Base-by-base conservation (phyloP, 352 stramenopile genomes). In the Pythium biforme region DNA sequence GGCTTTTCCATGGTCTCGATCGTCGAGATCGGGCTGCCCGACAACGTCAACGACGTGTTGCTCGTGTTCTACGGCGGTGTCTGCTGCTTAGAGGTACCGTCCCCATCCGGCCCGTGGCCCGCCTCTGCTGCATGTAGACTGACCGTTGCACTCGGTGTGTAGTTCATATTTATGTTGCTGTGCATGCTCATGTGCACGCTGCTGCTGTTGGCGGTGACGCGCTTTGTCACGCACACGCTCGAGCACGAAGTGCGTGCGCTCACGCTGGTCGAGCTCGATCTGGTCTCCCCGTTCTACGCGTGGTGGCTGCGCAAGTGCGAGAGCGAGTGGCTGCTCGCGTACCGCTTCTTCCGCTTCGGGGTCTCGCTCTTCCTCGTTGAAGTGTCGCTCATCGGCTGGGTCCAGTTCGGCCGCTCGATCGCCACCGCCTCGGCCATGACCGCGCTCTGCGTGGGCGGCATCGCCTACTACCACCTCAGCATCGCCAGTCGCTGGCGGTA, bases 141-240 rank as follows among this genome's bases (percentile, higher is more conserved):
- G 14, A 43, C 17, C 11, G 37, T 43, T n/a, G n/a, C n/a, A n/a
- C 1, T 29, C 19, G 49, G 17, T 37, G 9, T 49, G 8, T 53
- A 92, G 73, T 92, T 93, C 58, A 77, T 90, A 26, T 89, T 69
- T 47, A 91, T 92, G 84, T 59, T 93, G 40, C 47, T 91, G 23
- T 85, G 77, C 58, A 86, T 80, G 45, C 69, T 94, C 55, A 88
- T 71, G 33, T 92, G 78, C 59, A 90, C 73, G 41, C 53, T 92
- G 48, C 64, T 94, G 51, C 66, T 94, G 45, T 58, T 94, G 26
- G 84, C 84, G 14, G 68, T 94, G 25, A 94, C 84, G 58, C 72
- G 84, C 8, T 94, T 79, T 59, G 81, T 92, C 22, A 88, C 83
- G 27, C 77, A 92, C 58, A 88, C 79, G n/a, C 78, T 94, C 22